Conservation (phyloP, 192 early-diverging fungal genomes). For the Mortierella antarctica region DNA sequence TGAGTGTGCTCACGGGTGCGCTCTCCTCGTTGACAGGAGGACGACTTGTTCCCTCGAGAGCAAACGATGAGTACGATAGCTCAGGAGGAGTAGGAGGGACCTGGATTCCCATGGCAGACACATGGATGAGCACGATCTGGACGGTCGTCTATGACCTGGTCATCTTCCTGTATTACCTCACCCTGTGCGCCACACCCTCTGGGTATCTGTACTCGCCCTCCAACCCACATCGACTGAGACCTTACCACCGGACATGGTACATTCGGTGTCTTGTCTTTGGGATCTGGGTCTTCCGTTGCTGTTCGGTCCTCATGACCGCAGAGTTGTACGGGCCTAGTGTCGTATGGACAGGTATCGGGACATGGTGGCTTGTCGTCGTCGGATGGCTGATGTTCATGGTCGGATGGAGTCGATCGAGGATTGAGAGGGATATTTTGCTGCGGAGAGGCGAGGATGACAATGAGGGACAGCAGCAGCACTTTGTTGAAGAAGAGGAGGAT, state of each 20-base stretch:
- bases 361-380: conserved; percentile 40
- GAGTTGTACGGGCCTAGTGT: conserved; percentile 49
- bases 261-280: conserved; percentile 51
- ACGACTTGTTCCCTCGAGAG: neutral
- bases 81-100: conserved; percentile 22
- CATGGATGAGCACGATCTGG: conserved; percentile 59
- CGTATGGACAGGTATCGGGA: conserved; percentile 48
- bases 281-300: conserved; percentile 51
- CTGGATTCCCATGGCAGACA: conserved; percentile 65
- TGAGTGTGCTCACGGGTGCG: conserved; percentile 24
- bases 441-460: conserved; percentile 23
- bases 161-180: conserved; percentile 50
- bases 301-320: conserved; percentile 46
- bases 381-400: conserved; percentile 53
- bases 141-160: conserved; percentile 43
- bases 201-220: conserved; percentile 49
- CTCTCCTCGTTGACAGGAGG: conserved; percentile 38
- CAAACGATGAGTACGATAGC: neutral
- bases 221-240: conserved; percentile 40
- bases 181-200: conserved; percentile 43
- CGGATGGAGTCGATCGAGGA: conserved; percentile 40
- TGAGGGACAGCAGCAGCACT: conserved; percentile 1
- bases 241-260: conserved; percentile 53
- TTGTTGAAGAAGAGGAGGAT: neutral
- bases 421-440: conserved; percentile 38